phyloP scores from a whole-genome alignment of 2,329 filamentous ascomycete genomes.

The Alternaria sp. region DNA sequence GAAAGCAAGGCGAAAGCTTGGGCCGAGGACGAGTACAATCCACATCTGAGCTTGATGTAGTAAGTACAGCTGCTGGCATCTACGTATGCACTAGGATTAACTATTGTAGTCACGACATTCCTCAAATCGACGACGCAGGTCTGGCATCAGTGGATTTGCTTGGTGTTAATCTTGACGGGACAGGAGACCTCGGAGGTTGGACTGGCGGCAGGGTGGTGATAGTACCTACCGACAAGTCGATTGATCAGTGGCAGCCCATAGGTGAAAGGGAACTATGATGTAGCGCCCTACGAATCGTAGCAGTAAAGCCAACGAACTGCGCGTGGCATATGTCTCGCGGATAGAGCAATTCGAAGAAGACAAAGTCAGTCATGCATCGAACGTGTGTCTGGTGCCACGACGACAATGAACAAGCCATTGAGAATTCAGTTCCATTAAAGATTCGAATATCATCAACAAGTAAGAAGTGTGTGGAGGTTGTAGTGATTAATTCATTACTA shows the following conservation, averaged over 20 bases:
- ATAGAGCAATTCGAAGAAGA: neutral
- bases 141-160: constrained; percentile 32
- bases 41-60: constrained; percentile 53
- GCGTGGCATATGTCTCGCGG: neutral
- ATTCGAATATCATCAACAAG: neutral
- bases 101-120: constrained; percentile 33
- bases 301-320: neutral
- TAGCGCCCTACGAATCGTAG: neutral
- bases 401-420: neutral
- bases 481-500: constrained; percentile 9
- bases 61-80: constrained; percentile 37
- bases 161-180: constrained; percentile 30
- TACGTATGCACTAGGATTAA: neutral
- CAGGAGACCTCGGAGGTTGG: constrained; percentile 38
- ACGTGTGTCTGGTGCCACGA: neutral
- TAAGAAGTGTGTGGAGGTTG: neutral
- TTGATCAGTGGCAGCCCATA: constrained; percentile 47
- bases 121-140: constrained; percentile 24
- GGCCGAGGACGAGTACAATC: constrained; percentile 42
- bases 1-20: constrained; percentile 34
- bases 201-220: constrained; percentile 48
- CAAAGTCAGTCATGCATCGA: neutral
- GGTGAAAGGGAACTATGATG: constrained; percentile 37
- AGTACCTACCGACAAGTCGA: constrained; percentile 47
- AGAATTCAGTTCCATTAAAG: neutral